Base-by-base conservation (phyloP, 352 stramenopile species). In the Phytophthora pisi region DNA sequence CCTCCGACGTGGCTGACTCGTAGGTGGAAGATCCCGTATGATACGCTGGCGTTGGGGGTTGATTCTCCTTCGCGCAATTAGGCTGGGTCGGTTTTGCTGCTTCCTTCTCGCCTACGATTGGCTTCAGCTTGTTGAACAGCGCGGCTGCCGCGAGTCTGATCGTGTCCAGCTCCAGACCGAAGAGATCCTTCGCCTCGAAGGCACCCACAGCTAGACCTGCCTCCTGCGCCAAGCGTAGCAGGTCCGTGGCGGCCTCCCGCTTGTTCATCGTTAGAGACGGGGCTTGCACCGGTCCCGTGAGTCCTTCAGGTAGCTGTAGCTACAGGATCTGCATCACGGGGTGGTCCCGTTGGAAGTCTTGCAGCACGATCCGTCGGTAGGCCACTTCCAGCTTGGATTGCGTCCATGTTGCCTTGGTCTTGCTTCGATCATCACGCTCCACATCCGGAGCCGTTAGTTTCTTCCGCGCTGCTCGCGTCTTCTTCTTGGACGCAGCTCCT, bases 401-500 rank as follows among this genome's bases (percentile, higher is more conserved):
- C 0, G 40, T 51, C 53, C 43, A 62, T 15, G 2, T 9, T 4
- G 9, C 9, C 28, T 5, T 34, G 3, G 34, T 26, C n/a, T 2
- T n/a, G 38, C 30, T 16, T 9, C 26, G 43, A 34, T 53, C 28
- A 36, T 62, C 55, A 15, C 1, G 4, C 2, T 62, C 55, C 0
- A 43, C 36, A 0, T 53, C 55, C 6, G 30, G 43, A 28, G 55
- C 42, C n/a, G 38, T 62, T 0, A 62, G 16, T 6, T 61, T 46
- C n/a, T 54, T 61, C 1, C 42, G 55, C 24, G 26, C 9, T 36
- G 55, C n/a, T 31, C 40, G 24, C 13, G 6, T 56, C 18, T 56
- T 56, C 50, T 57, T 57, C 31, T 46, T 31, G 5, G 5, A 31
- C 28, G 28, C 5, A 8, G 28, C 28, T 31, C 28, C 28, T 7